These are phyloP conservation scores for Borovskyia barvae DNA, from an alignment of 208 protist species.

Conservation along the genomic window DNA sequence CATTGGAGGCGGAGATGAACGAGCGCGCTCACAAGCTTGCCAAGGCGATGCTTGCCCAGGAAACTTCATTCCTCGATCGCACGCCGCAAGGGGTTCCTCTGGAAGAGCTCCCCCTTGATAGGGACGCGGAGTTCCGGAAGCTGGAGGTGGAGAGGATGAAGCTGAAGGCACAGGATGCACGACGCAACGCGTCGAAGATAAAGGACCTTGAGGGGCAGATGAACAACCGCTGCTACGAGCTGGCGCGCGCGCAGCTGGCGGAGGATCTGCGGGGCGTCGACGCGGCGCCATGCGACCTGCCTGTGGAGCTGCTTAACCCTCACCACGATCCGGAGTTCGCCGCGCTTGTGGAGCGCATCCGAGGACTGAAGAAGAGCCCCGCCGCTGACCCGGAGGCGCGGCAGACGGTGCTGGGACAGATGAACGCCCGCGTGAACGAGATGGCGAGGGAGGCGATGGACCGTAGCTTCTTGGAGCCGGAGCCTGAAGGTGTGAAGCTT, in stretches of 20 bases:
- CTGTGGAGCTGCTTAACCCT: conserved; percentile 49
- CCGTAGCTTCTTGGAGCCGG: conserved; percentile 65
- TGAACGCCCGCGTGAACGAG: conserved; percentile 55
- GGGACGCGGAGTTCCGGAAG: conserved; percentile 56
- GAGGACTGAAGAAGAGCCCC: conserved; percentile 36
- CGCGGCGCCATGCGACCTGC: conserved; percentile 45
- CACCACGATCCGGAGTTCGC: conserved; percentile 62
- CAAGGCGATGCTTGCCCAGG: conserved; percentile 35
- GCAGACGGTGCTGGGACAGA: conserved; percentile 35
- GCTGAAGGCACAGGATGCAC: conserved; percentile 62
- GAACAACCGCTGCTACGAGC: conserved; percentile 61
- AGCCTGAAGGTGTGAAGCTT: conserved; percentile 69
- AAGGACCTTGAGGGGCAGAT: conserved; percentile 61
- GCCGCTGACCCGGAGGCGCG: conserved; percentile 37
- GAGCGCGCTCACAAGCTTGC: conserved; percentile 61
- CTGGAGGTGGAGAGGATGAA: conserved; percentile 66
- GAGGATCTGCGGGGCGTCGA: conserved; percentile 62
- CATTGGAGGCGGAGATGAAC: conserved; percentile 67
- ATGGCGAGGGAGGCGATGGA: conserved; percentile 43
- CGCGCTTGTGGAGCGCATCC: conserved; percentile 40
- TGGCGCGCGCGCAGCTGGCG: conserved; percentile 57
- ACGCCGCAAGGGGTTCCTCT: conserved; percentile 63
- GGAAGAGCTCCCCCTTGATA: conserved; percentile 55
- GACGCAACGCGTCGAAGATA: conserved; percentile 50
- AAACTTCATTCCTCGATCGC: conserved; percentile 58